These are phyloP conservation scores for Pisolithus thermaeus DNA, from an alignment of 1,284 basidiomycete genomes.

Conservation along the genomic window DNA sequence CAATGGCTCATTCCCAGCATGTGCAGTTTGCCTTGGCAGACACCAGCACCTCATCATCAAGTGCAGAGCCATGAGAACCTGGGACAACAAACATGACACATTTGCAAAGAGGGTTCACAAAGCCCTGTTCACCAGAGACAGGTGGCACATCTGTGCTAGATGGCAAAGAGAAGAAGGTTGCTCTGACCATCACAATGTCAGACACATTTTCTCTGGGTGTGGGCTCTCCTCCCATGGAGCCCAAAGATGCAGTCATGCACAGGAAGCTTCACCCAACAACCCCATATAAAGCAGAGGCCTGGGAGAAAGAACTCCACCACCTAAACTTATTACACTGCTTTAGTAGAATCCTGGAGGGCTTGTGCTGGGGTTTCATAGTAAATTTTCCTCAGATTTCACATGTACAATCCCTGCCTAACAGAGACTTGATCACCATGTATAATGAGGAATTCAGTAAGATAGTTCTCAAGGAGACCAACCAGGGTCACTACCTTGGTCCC, in stretches of 20 bases:
- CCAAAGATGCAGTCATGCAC: not conserved
- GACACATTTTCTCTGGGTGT: conserved; percentile 23
- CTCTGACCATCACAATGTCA: not conserved
- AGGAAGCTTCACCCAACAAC: not conserved
- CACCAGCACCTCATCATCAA: not conserved
- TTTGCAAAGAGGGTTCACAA: not conserved
- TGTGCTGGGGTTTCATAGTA: not conserved
- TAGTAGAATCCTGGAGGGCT: not conserved
- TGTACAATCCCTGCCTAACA: conserved; percentile 20
- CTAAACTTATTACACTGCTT: not conserved
- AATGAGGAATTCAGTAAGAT: too few relatives aligned
- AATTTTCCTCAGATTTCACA: not conserved
- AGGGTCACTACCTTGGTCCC: conserved; percentile 4
- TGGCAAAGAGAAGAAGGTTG: not conserved
- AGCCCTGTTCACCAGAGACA: not conserved
- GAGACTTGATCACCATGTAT: not conserved
- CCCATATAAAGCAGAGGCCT: conserved; percentile 6
- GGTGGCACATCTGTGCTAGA: too few relatives aligned
- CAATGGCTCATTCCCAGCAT: not conserved
- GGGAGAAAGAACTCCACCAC: not conserved
- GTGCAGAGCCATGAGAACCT: not conserved
- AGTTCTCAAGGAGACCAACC: not conserved
- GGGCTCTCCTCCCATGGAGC: conserved; percentile 1
- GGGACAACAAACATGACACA: not conserved
- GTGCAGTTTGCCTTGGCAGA: not conserved